Evolutionary conservation across 257 asterid species (phyloP).

Genomic region (Rhazya stricta): DNA sequence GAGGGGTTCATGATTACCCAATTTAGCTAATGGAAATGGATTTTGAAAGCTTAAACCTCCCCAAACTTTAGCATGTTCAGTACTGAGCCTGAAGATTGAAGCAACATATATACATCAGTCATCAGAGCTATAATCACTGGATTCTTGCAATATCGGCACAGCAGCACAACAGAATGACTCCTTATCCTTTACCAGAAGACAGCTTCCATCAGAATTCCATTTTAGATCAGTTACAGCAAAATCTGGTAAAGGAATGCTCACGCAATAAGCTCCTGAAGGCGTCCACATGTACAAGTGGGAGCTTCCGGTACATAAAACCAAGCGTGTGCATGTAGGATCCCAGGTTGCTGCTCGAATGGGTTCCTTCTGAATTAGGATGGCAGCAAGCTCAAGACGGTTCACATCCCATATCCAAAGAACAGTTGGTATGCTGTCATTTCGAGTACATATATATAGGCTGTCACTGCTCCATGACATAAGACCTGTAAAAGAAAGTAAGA

Average conservation of each 20-base stretch:
- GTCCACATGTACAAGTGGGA: slow-evolving; percentile 92
- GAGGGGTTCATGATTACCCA: neutral
- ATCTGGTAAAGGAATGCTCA: slow-evolving; percentile 64
- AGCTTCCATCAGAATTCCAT: slow-evolving; percentile 87
- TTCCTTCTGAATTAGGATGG: slow-evolving; percentile 85
- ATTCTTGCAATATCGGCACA: slow-evolving; percentile 68
- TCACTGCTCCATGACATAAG: slow-evolving; percentile 91
- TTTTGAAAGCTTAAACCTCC: neutral
- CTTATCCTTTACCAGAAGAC: slow-evolving; percentile 83
- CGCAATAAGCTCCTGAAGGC: slow-evolving; percentile 89
- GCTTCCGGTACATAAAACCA: slow-evolving; percentile 80
- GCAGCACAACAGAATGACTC: slow-evolving; percentile 90
- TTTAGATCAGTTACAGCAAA: slow-evolving; percentile 66
- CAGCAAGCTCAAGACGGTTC: slow-evolving; percentile 80
- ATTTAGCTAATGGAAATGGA: neutral
- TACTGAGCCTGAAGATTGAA: neutral
- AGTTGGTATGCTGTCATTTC: slow-evolving; percentile 92
- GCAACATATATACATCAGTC: slow-evolving; percentile 29
- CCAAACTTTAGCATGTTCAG: neutral
- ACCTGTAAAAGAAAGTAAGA: slow-evolving; percentile 39
- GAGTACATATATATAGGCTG: slow-evolving; percentile 79
- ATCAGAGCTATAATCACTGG: slow-evolving; percentile 87
- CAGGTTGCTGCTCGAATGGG: slow-evolving; percentile 88
- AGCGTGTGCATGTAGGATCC: slow-evolving; percentile 84
- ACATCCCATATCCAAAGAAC: slow-evolving; percentile 98